Percentiles rank a stretch among this genome's conserved stretches.
Evolutionary conservation across 2,329 filamentous ascomycete species (phyloP).

Genomic region (Raffaelea ambrosiae): DNA sequence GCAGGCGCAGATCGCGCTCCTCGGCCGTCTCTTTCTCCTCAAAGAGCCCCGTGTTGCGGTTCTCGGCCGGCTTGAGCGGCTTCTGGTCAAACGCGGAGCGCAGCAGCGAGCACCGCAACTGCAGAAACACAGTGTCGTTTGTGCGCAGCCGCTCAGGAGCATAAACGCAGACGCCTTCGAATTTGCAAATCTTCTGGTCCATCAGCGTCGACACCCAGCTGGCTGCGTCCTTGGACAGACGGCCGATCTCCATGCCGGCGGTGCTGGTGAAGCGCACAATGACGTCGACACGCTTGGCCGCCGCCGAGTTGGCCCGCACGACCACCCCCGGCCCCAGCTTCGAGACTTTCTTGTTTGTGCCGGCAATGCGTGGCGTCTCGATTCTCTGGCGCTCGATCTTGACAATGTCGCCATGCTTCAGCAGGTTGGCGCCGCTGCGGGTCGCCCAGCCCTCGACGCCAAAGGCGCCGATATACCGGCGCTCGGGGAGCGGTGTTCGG

Average conservation of each 20-base stretch:
- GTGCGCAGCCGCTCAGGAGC: slow-evolving; percentile 76
- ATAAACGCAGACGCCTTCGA: slow-evolving; percentile 83
- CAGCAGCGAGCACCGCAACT: slow-evolving; percentile 71
- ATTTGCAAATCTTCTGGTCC: slow-evolving; percentile 80
- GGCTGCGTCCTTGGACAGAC: slow-evolving; percentile 78
- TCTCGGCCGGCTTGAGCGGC: slow-evolving; percentile 55
- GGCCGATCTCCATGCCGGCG: slow-evolving; percentile 72
- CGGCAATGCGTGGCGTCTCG: slow-evolving; percentile 40
- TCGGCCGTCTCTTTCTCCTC: slow-evolving; percentile 79
- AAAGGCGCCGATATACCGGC: slow-evolving; percentile 81
- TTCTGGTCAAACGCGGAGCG: slow-evolving; percentile 62
- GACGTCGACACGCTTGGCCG: slow-evolving; percentile 66
- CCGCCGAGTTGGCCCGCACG: slow-evolving; percentile 34
- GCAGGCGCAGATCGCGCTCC: slow-evolving; percentile 72
- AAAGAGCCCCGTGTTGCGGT: slow-evolving; percentile 65
- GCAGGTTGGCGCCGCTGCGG: slow-evolving; percentile 63
- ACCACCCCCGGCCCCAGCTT: slow-evolving; percentile 28
- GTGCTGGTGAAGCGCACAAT: slow-evolving; percentile 84
- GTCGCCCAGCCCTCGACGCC: slow-evolving; percentile 91
- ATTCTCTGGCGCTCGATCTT: slow-evolving; percentile 80
- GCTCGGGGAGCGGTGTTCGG: slow-evolving; percentile 24
- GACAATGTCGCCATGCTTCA: slow-evolving; percentile 77
- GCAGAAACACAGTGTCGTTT: slow-evolving; percentile 90
- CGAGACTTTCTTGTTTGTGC: slow-evolving; percentile 27
- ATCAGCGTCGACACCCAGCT: slow-evolving; percentile 88